Evolutionary conservation across 2,329 filamentous ascomycete genomes (phyloP), one percentile per base, ranked within the genome.

Genomic region (Epicoccum nigrum): DNA sequence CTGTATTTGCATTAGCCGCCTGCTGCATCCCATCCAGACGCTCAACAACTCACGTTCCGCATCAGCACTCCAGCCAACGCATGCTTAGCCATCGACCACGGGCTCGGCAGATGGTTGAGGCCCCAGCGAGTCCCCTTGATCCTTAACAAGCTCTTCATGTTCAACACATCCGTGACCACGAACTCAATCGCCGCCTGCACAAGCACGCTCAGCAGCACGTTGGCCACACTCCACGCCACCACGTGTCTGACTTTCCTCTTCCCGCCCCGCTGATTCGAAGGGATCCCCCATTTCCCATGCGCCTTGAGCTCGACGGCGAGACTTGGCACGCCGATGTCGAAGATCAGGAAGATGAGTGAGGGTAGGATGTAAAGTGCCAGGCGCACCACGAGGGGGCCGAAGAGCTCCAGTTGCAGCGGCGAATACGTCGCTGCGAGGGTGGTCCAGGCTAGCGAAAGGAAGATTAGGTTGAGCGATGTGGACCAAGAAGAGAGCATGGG

Each of bases 371-470:
- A 95, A 64, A 92, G 85, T 4, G 89, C 59, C 8, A 86, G 51
- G 33, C 89, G 86, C 40, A 92, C 77, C 19, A 83, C 82, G 4
- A 90, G 70, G 0, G 87, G 86, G 47, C 86, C 89, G 44, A 89
- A 77, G 1, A 94, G 70, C 70, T 96, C 90, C 50, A 96, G 84
- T 51, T 84, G 83, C 13, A 94, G 77, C 0, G 89, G 86, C 1
- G 87, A 81, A 64, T 95, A 88, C 6, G 88, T 88, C 3, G 93
- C 78, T 31, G 95, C 85, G 25, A 97, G 81, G 0, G 90, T 93
- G 5, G 86, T 85, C 92, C 92, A 96, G 62, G 90, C 93, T 77
- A 96, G 83, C 72, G 92, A 93, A 74, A 96, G 94, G 78, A 96
- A 92, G 56, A 95, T 77, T 19, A 96, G 76, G 71, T 94, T 96